A percentile compares a stretch with the other conserved stretches of the same genome.
Conservation (phyloP, 2,329 filamentous ascomycete genomes). For the Claviceps sp. region DNA sequence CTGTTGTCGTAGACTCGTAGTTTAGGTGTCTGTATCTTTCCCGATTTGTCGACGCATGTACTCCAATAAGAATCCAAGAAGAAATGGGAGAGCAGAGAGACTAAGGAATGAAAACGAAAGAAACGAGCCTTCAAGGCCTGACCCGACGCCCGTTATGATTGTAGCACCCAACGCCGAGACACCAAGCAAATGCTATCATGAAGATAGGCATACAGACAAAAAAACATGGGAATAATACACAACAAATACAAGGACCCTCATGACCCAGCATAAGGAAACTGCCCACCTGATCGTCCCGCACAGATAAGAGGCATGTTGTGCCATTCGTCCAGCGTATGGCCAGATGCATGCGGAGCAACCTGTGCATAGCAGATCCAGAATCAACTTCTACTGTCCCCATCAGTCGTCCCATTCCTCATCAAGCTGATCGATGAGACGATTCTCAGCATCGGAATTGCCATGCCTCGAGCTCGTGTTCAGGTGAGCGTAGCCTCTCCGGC, state of each 20-base stretch:
- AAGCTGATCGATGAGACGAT: slow-evolving; percentile 84
- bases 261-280: background rate
- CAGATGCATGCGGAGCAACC: too few species aligned
- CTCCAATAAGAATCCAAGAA: too few species aligned
- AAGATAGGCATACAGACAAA: background rate
- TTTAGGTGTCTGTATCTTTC: too few species aligned
- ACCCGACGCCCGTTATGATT: background rate
- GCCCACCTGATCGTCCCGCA: too few species aligned
- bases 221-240: background rate
- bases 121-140: background rate
- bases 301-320: too few species aligned
- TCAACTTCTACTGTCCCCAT: background rate
- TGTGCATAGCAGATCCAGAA: background rate
- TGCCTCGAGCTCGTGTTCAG: slow-evolving; percentile 41
- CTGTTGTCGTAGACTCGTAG: too few species aligned
- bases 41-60: too few species aligned
- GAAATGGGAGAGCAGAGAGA: background rate
- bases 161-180: background rate
- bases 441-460: slow-evolving; percentile 63
- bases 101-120: too few species aligned
- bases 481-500: slow-evolving; percentile 52
- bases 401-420: slow-evolving; percentile 95
- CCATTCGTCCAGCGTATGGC: too few species aligned
- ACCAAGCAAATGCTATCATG: background rate
- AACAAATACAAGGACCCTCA: background rate